Evolutionary conservation across 805 yeast genomes (phyloP).

Genomic region (Metschnikowia cerradonensis): DNA sequence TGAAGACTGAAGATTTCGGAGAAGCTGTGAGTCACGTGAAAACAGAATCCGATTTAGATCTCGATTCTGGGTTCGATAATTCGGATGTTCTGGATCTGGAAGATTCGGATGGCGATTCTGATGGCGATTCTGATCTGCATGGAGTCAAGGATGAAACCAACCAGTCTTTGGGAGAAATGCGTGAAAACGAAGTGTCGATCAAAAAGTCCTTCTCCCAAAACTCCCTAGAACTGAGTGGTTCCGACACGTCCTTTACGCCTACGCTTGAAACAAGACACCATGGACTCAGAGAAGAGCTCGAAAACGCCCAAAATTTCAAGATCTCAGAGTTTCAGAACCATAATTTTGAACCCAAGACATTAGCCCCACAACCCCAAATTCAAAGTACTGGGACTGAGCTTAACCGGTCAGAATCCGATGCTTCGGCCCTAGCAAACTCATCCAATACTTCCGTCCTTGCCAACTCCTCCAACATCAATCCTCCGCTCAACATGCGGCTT

Average conservation of each 20-base stretch:
- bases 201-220: not conserved
- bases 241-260: not conserved
- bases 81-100: too few species aligned
- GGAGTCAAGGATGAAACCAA: too few species aligned
- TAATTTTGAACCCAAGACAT: not conserved
- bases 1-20: too few species aligned
- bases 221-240: not conserved
- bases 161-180: too few species aligned
- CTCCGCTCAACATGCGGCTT: conserved; percentile 26
- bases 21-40: too few species aligned
- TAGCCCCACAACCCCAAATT: not conserved
- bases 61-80: too few species aligned
- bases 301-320: not conserved
- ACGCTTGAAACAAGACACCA: conserved; percentile 1
- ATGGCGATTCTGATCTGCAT: too few species aligned
- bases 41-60: too few species aligned
- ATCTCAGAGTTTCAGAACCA: not conserved
- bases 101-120: too few species aligned
- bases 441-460: conserved; percentile 32
- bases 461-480: conserved; percentile 40
- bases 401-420: conserved; percentile 11
- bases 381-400: too few species aligned
- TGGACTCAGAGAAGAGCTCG: not conserved
- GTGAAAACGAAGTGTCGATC: not conserved
- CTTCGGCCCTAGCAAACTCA: conserved; percentile 37